Evolutionary conservation across 768 basidiomycete genomes (phyloP), one percentile per base, ranked within the genome.

Genomic region (Fomitopsis serialis): DNA sequence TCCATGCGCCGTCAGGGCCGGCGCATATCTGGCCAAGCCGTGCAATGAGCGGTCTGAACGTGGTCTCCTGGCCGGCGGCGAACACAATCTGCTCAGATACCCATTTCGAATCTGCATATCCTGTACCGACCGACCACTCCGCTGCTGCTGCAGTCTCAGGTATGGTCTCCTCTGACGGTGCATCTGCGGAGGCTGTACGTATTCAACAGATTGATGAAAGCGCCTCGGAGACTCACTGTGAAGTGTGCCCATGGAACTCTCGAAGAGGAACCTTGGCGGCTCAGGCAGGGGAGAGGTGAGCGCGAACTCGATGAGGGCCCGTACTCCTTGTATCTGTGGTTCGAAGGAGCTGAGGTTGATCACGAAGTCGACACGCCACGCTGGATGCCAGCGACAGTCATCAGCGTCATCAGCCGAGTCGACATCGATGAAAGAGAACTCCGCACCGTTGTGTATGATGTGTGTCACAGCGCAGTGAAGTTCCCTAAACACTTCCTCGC

Each of bases 21-120:
- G 76, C 78, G 22, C 65, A 64, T 1, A 78, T 57, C 61, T 78
- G 78, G 1, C 76, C 78, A 21, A 76, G 63, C 3, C 78, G 71
- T 1, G 77, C 70, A 7, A 72, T 64, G 15, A 70, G 50, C 2
- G 70, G 55, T 6, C 66, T 65, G 3, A 78, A 52, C 2, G 72
- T 67, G 9, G 74, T 74, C 46, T 66, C 65, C 44, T 58, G 32
- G 13, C 50, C 55, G 5, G 65, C 66, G 13, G 35, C 53, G 4
- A 62, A 62, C 23, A 80, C 67, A 13, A 50, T 17, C 8, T 63
- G 54, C 55, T 79, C 77, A 0, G 68, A 63, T 7, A 77, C 67
- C 65, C 65, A 71, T 54, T 71, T 71, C 42, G 62, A 62, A 27
- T 75, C 72, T 15, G 59, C 58, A 55, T 77, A 77, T 1, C 75